A percentile compares a stretch with the other conserved stretches of the same genome.
Conservation (phyloP, 1,284 basidiomycete species). For the Apiotrichum sp. region DNA sequence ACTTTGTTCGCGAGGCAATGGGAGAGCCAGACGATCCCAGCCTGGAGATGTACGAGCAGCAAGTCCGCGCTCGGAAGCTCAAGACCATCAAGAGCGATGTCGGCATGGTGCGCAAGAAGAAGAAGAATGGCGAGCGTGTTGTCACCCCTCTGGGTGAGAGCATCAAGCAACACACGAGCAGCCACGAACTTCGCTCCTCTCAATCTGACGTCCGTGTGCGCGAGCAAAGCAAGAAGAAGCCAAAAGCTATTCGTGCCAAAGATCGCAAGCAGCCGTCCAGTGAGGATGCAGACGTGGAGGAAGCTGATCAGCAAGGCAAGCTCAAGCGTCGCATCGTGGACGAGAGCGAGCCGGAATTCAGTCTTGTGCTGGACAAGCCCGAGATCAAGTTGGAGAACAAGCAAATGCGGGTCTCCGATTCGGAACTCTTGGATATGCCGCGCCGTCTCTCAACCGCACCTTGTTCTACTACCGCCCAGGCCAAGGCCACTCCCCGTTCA, state of each 20-base stretch:
- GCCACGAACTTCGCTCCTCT: slow-evolving; percentile 3
- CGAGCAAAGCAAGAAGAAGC: not conserved
- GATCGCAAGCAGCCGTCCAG: not conserved
- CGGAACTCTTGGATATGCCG: not conserved
- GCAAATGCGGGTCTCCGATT: not conserved
- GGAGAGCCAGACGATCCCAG: slow-evolving; percentile 3
- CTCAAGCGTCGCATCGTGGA: not conserved
- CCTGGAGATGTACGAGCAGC: not conserved
- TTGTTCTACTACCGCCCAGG: not conserved
- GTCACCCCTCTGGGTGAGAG: slow-evolving; percentile 29
- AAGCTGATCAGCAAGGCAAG: not conserved
- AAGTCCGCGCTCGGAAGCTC: slow-evolving; percentile 3
- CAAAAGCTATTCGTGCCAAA: not conserved
- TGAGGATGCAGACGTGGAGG: not conserved
- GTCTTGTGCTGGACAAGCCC: too few relatives aligned
- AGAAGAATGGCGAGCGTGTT: not conserved
- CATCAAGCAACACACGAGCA: slow-evolving; percentile 35
- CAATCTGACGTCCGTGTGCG: not conserved
- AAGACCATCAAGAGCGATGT: slow-evolving; percentile 16
- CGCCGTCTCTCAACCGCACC: not conserved
- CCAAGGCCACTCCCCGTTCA: not conserved
- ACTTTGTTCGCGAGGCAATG: slow-evolving; percentile 39
- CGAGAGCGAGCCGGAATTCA: not conserved
- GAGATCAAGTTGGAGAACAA: not conserved
- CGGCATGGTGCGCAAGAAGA: slow-evolving; percentile 19